Evolutionary conservation across 1,139 yeast species (phyloP), one percentile per base, ranked within the genome.

Genomic region (Yamadazyma conglobata): DNA sequence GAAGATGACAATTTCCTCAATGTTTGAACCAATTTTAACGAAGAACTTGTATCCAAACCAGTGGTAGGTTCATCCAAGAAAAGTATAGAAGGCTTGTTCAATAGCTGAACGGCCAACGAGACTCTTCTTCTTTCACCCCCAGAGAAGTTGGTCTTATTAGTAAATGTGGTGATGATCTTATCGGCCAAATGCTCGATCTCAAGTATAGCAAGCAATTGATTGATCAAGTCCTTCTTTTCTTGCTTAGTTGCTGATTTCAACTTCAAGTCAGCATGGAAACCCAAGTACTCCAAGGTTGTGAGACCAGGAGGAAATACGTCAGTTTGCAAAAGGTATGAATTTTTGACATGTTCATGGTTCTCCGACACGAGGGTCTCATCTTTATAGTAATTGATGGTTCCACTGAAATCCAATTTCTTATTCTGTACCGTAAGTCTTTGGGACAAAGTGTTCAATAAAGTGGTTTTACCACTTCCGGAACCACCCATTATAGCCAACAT

Each of bases 1-100:
- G 66, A 59, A 3, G 64, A 18, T 7, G 22, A 18, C 19, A 70
- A 57, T 39, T 73, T 70, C 41, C 75, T 73, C 37, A 87, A 64
- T 0, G 85, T 75, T 34, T 70, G 64, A n/a, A 85, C 73, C 27
- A 86, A 60, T 37, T 78, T 62, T 42, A 68, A 74, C 0, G 95
- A 88, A 8, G 88, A 78, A 33, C 79, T 77, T 3, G 95, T 81
- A 52, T 87, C 95, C 19, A 87, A 60, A 0, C 95, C 95, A 0
- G 95, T 85, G 0, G 95, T 87, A 2, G 95, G 95, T 47, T 87
- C 95, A 52, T 87, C 96, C 27, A 87, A 58, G 46, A 86, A 85
- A 39, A 87, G 56, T 2, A 86, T 60, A 0, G 89, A 77, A 0
- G 95, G 95, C 40, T 78, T 80, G 2, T 85, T 73, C 19, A 87